Percentiles rank a stretch among this genome's conserved stretches.
Evolutionary conservation across 2,329 filamentous ascomycete species (phyloP).

Genomic region (Acephala macrosclerotiorum): DNA sequence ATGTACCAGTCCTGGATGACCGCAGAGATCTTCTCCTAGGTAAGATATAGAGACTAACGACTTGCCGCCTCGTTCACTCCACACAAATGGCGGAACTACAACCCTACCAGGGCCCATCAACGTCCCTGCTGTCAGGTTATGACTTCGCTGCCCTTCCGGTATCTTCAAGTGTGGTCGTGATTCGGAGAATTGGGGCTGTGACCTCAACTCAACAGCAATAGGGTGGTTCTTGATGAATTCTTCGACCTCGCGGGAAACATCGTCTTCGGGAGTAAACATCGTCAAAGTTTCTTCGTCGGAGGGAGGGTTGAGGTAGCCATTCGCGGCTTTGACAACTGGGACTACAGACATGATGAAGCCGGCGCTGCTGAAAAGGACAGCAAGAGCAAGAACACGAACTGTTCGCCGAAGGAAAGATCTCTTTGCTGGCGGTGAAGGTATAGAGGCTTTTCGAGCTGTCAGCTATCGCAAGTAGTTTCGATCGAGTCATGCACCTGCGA

Average conservation of each 20-base stretch:
- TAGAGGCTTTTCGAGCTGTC: neutral
- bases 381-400: constrained; percentile 54
- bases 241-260: constrained; percentile 66
- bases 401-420: constrained; percentile 54
- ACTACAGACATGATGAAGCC: constrained; percentile 65
- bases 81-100: constrained; percentile 81
- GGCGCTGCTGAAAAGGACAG: constrained; percentile 54
- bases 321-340: constrained; percentile 58
- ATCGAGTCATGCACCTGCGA: neutral
- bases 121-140: constrained; percentile 84
- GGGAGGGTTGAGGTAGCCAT: constrained; percentile 59
- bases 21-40: constrained; percentile 81
- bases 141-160: constrained; percentile 69
- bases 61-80: constrained; percentile 74
- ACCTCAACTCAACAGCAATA: constrained; percentile 72
- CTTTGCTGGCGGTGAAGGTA: constrained; percentile 25
- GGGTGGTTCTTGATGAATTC: constrained; percentile 78
- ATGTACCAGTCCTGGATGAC: constrained; percentile 90
- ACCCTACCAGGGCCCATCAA: constrained; percentile 79
- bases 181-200: constrained; percentile 72
- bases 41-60: constrained; percentile 77
- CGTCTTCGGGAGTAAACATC: constrained; percentile 67
- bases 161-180: constrained; percentile 89
- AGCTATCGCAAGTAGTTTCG: neutral
- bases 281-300: constrained; percentile 77